phyloP scores from a whole-genome alignment of 805 yeast species.

The Zygosaccharomyces siamensis region DNA sequence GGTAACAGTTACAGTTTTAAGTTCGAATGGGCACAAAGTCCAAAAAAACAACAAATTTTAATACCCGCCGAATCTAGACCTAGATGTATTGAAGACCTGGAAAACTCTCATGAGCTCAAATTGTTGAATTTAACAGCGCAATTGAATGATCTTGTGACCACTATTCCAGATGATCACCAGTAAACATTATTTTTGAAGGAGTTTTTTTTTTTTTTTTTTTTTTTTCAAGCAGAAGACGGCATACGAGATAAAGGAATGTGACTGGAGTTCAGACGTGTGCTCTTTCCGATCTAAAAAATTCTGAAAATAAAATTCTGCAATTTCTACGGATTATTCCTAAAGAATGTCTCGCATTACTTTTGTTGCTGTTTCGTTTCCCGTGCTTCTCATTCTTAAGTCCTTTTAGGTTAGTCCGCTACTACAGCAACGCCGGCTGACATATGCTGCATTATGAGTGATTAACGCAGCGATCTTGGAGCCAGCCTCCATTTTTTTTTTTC shows the following conservation, averaged over 20 bases:
- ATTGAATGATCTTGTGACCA: neutral
- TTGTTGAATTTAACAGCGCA: neutral
- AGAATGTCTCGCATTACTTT: no score
- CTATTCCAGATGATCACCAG: neutral
- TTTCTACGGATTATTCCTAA: no score
- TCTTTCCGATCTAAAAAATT: no score
- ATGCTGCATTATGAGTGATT: neutral
- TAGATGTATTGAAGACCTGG: conserved; percentile 2
- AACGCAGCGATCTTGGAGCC: neutral
- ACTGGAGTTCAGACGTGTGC: no score
- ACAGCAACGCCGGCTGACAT: no score
- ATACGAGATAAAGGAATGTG: no score
- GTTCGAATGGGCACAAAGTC: neutral
- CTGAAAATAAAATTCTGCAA: no score
- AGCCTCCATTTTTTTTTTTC: neutral
- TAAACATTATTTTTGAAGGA: neutral
- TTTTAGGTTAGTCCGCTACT: no score
- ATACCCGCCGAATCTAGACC: neutral
- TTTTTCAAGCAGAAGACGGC: no score
- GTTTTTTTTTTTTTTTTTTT: no score
- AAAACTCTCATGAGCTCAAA: conserved; percentile 1
- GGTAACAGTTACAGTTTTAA: neutral
- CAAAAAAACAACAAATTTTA: neutral
- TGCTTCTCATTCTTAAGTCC: no score
- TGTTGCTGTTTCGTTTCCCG: no score